phyloP scores from a whole-genome alignment of 2,329 filamentous ascomycete genomes.

The Tolypocladium guangdongense region DNA sequence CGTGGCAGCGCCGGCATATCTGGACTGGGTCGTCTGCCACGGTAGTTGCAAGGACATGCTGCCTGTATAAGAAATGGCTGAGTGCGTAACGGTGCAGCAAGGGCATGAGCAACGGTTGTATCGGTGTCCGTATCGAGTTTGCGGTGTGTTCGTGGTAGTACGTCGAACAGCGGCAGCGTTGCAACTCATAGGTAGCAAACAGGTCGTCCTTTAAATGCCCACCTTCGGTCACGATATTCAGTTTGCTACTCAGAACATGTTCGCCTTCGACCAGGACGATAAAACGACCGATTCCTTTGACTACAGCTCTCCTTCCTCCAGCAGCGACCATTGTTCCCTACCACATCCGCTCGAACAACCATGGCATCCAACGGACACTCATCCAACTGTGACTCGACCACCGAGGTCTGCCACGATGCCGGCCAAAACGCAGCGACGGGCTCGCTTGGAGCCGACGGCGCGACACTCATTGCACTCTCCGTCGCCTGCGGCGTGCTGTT shows the following conservation, averaged over 20 bases:
- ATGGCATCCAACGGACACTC: neutral
- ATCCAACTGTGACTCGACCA: neutral
- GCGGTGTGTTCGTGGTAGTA: neutral
- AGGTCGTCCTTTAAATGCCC: neutral
- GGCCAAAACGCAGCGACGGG: neutral
- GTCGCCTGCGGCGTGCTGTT: constrained; percentile 2
- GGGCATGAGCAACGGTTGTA: neutral
- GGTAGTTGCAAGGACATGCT: neutral
- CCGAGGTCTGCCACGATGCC: too few species aligned
- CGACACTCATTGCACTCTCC: neutral
- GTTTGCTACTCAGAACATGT: neutral
- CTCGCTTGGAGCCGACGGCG: neutral
- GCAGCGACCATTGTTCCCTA: neutral
- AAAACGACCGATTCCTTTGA: neutral
- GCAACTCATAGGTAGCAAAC: neutral
- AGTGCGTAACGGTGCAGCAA: neutral
- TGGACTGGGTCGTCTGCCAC: neutral
- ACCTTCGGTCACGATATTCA: neutral
- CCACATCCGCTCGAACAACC: too few species aligned
- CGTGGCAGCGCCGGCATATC: neutral
- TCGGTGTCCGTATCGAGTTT: neutral
- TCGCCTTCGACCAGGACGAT: neutral
- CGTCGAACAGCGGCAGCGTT: neutral
- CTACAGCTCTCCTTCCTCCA: neutral
- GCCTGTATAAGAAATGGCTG: too few species aligned